Base-by-base conservation (phyloP, 2,329 filamentous ascomycete species). In the Trichoderma polysporum region DNA sequence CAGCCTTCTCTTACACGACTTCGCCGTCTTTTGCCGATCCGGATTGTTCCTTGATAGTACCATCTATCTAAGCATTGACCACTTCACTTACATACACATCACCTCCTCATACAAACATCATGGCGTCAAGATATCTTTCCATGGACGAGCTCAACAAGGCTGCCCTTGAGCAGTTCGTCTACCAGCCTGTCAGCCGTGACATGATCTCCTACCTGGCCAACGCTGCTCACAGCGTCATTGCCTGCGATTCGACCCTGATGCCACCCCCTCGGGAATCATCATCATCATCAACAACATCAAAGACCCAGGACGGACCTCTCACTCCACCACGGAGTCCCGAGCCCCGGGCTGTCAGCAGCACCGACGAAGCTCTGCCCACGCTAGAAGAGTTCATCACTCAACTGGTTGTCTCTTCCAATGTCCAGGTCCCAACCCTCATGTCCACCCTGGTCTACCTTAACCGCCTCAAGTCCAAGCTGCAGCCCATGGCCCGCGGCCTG, bases 341-440 rank as follows among this genome's bases (percentile, higher is more conserved):
- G 67, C 84, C 84, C 76, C 71, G 81, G 75, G 70, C 83, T 75
- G 78, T 84, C 15, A 78, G 77, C 59, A 80, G 76, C 68, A 81
- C 82, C 65, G 83, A 86, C 72, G 81, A 79, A 68, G 77, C 81
- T 65, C 84, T 99, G 35, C 95, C 95, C 3, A 90, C 91, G 0
- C 83, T 98, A 39, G 92, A 97, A 79, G 87, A 89, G 67, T 99
- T 98, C 84, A 98, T 99, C 81, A 90, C 88, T 59, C 93, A 93
- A 70, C 86, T 99, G 33, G 94, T 98, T 69, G 88, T 92, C 75
- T 91, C 91, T 68, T 98, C 94, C 71, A 97, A 97, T 78, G 95
- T 98, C 33, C 94, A 98, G 84, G 94, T 97, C 62, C 92, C 95
- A 13, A 99, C 95, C 8, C 86, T 99, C 72, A 98, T 99, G 95